Evolutionary conservation across 768 basidiomycete species (phyloP), one percentile per base, ranked within the genome.

Genomic region (Naganishia antarctica): DNA sequence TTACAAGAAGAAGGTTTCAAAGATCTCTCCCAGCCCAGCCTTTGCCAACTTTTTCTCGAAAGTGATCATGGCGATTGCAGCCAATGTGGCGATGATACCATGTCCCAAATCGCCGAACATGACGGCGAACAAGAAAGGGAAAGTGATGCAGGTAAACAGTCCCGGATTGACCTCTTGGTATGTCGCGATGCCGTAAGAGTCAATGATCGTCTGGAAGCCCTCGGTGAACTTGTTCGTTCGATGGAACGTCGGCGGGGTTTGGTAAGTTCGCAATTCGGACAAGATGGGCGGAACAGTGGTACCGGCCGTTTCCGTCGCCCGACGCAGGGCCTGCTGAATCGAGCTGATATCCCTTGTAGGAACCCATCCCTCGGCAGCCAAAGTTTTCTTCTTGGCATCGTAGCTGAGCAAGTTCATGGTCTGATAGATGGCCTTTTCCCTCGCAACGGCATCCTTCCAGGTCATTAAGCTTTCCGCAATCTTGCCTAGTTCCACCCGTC

Each of bases 91-190:
- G 72, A 98, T 85, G 66, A 84, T 80, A 31, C 91, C 96, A 79
- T 99, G 96, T 3, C 96, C 96, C 73, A 98, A 89, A 78, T 99
- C 96, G 72, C 96, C 96, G 75, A 99, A 99, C 96, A 99, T 99
- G 80, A 99, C 90, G 4, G 91, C 94, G 72, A 98, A 99, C 69
- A 99, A 79, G 85, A 99, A 98, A 0, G 96, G 96, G 85, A 96
- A 96, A 1, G 92, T 96, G 70, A 80, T 79, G 66, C 79, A 78
- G 51, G 80, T 91, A 78, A 94, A 94, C 29, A 98, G 79, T 60
- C 93, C 96, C 21, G 96, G 94, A 75, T 98, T 98, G 75, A 92
- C 86, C 78, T 99, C 96, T 75, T 97, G 90, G 75, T 99, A 98
- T 0, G 84, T 86, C 15, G 91, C 89, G 58, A 90, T 86, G 72